Percentiles rank a stretch among this genome's conserved stretches.
phyloP scores from a whole-genome alignment of 768 basidiomycete genomes.

The Lentinula sp. region DNA sequence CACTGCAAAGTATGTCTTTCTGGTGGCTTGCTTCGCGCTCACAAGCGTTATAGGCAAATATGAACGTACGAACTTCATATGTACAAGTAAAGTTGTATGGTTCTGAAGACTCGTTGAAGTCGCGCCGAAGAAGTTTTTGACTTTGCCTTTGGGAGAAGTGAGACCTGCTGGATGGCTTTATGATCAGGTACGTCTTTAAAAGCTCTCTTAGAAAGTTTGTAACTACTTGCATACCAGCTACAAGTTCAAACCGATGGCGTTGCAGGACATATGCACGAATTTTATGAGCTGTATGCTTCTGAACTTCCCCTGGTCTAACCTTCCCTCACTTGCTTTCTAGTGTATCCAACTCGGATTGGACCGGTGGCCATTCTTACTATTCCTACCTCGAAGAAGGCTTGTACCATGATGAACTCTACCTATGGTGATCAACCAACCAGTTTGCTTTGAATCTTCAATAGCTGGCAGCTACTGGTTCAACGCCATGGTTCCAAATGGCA shows the following conservation, averaged over 20 bases:
- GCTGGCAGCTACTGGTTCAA: slow-evolving; percentile 62
- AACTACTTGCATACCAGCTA: slow-evolving; percentile 11
- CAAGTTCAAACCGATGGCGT: slow-evolving; percentile 26
- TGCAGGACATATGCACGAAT: slow-evolving; percentile 29
- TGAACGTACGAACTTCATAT: not conserved
- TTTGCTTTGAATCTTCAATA: slow-evolving; percentile 11
- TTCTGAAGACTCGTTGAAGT: slow-evolving; percentile 17
- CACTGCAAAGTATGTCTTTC: not conserved
- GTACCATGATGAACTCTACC: not conserved
- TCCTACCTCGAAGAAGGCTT: slow-evolving; percentile 29
- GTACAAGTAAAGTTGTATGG: not conserved
- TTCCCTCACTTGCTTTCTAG: slow-evolving; percentile 8
- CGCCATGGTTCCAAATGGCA: slow-evolving; percentile 47
- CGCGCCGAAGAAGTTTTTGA: slow-evolving; percentile 35
- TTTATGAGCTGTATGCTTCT: slow-evolving; percentile 25
- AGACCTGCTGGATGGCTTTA: slow-evolving; percentile 36
- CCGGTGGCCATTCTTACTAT: slow-evolving; percentile 25
- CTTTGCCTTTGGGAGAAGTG: slow-evolving; percentile 32
- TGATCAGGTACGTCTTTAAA: slow-evolving; percentile 24
- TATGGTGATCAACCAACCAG: not conserved
- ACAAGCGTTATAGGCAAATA: not conserved
- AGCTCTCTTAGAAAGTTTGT: not conserved
- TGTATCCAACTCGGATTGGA: slow-evolving; percentile 27
- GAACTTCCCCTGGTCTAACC: too few species aligned
- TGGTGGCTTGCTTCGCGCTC: not conserved